Evolutionary conservation across 768 basidiomycete species (phyloP).

Genomic region (Boletus eberwhitei): DNA sequence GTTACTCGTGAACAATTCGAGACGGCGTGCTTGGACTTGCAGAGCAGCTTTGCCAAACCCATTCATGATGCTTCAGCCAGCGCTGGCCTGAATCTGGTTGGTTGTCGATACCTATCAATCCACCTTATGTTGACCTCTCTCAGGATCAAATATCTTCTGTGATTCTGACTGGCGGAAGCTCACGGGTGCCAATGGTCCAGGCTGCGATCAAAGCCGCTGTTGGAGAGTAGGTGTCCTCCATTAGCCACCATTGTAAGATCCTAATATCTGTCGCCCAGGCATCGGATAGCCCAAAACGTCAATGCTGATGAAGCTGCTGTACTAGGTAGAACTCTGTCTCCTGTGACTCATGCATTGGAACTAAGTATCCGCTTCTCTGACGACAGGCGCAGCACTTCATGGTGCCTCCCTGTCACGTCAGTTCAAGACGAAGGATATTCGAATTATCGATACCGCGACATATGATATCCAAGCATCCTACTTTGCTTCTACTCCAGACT

Average conservation of each 20-base stretch:
- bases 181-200: constrained; percentile 91
- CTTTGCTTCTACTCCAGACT: constrained; percentile 52
- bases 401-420: constrained; percentile 85
- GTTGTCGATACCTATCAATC: constrained; percentile 14
- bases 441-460: constrained; percentile 66
- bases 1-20: constrained; percentile 81
- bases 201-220: constrained; percentile 72
- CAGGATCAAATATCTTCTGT: constrained; percentile 81
- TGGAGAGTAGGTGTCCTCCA: constrained; percentile 57
- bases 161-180: constrained; percentile 88
- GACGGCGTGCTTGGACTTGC: constrained; percentile 62
- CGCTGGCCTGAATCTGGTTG: constrained; percentile 65
- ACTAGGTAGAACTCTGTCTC: constrained; percentile 47
- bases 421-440: constrained; percentile 95
- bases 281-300: constrained; percentile 89
- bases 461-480: constrained; percentile 83
- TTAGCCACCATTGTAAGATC: background rate
- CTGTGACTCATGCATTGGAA: background rate
- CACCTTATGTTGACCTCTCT: background rate
- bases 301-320: constrained; percentile 97
- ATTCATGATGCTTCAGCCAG: constrained; percentile 67
- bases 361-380: background rate
- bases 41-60: constrained; percentile 60
- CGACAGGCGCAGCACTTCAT: constrained; percentile 75
- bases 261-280: constrained; percentile 35